phyloP scores from a whole-genome alignment of 2,329 filamentous ascomycete species.

The Scolecobasidium constrictum region DNA sequence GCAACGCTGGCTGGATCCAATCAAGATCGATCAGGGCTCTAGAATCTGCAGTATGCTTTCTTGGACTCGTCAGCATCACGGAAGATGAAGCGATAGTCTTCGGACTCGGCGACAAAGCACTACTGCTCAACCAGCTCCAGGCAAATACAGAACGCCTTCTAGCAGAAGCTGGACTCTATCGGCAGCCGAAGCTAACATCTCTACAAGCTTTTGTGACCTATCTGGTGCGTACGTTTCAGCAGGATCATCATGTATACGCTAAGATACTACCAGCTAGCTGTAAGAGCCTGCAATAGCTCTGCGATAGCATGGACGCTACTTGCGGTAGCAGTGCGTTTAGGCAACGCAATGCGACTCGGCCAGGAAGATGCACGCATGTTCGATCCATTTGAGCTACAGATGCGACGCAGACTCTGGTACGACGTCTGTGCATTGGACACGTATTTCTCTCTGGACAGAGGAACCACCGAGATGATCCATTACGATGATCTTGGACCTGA shows the following conservation, averaged over 20 bases:
- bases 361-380: background rate
- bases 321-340: slow-evolving; percentile 11
- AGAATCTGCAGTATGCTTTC: background rate
- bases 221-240: slow-evolving; percentile 8
- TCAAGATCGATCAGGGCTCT: background rate
- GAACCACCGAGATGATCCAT: slow-evolving; percentile 9
- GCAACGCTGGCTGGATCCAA: background rate
- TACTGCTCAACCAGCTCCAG: background rate
- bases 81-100: background rate
- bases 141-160: slow-evolving; percentile 4
- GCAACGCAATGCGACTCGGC: slow-evolving; percentile 10
- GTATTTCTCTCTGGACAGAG: slow-evolving; percentile 10
- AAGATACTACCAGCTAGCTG: slow-evolving; percentile 3
- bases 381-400: slow-evolving; percentile 8
- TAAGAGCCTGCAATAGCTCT: slow-evolving; percentile 10
- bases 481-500: background rate
- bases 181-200: slow-evolving; percentile 8
- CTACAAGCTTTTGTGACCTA: slow-evolving; percentile 12
- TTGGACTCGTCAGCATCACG: background rate
- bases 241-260: background rate
- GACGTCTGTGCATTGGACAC: slow-evolving; percentile 11
- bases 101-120: background rate
- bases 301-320: slow-evolving; percentile 11
- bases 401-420: slow-evolving; percentile 10
- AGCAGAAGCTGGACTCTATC: slow-evolving; percentile 8